Conservation (phyloP, 345 rosid genomes). For the Pseudoturritis turrita region DNA sequence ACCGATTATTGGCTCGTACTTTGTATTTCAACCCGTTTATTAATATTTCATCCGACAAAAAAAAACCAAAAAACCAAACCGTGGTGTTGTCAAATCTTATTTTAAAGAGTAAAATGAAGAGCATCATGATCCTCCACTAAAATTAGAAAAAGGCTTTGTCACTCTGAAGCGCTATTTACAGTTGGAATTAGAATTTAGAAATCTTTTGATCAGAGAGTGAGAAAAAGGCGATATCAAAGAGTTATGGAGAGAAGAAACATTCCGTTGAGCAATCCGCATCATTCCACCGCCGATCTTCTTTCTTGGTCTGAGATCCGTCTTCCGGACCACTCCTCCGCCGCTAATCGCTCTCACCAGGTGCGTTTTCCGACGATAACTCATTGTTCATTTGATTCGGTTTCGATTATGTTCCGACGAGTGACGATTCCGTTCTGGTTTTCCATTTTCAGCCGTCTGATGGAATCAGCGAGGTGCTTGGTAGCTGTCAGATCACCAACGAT, state of each 20-base stretch:
- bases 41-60: too few species aligned
- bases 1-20: too few species aligned
- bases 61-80: too few species aligned
- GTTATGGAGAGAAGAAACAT: slow-evolving; percentile 57
- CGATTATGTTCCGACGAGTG: not conserved
- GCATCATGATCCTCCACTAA: not conserved
- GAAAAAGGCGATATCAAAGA: not conserved
- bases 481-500: slow-evolving; percentile 60
- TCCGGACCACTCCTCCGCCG: slow-evolving; percentile 28
- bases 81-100: not conserved
- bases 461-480: slow-evolving; percentile 55
- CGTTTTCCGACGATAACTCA: not conserved
- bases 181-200: not conserved
- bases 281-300: slow-evolving; percentile 83
- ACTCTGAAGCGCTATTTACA: not conserved
- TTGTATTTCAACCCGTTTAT: too few species aligned
- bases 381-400: not conserved
- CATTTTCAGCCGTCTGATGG: slow-evolving; percentile 57
- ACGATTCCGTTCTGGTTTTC: not conserved
- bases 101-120: not conserved
- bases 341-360: slow-evolving; percentile 38
- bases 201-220: not conserved
- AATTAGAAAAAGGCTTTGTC: not conserved
- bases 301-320: slow-evolving; percentile 66
- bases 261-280: slow-evolving; percentile 69